A percentile compares a stretch with the other conserved stretches of the same genome.
Evolutionary conservation across 306 rosid genomes (phyloP).

Genomic region (Astragalus glycyphyllos): DNA sequence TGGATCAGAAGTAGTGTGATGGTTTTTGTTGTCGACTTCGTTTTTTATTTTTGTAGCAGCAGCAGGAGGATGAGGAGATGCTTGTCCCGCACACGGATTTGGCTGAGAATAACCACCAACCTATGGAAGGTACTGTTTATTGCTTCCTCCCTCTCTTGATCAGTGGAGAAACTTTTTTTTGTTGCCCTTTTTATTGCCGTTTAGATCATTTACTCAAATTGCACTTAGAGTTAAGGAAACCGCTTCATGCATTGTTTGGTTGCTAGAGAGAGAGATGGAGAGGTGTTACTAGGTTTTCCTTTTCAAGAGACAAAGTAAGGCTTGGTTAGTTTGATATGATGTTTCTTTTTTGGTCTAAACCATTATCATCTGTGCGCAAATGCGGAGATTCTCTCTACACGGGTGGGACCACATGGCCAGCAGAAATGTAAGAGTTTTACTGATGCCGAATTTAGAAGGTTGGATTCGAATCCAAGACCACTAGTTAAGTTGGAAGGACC

Average conservation of each 20-base stretch:
- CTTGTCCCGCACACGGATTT: conserved; percentile 83
- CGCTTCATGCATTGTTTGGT: conserved; percentile 42
- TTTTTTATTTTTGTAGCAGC: conserved; percentile 63
- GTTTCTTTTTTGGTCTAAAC: not conserved
- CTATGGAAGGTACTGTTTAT: conserved; percentile 74
- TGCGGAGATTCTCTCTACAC: too few species aligned
- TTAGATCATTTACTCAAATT: conserved; percentile 36
- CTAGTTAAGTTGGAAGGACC: too few species aligned
- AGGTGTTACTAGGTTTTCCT: conserved; percentile 29
- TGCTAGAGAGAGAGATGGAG: not conserved
- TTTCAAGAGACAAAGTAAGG: not conserved
- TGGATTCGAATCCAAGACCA: too few species aligned
- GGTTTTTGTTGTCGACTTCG: conserved; percentile 35
- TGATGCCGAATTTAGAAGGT: too few species aligned
- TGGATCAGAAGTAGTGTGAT: conserved; percentile 54
- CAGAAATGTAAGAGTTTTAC: too few species aligned
- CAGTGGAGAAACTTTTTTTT: conserved; percentile 35
- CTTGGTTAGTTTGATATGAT: not conserved
- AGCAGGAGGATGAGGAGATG: conserved; percentile 95
- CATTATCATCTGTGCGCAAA: not conserved
- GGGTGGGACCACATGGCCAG: too few species aligned
- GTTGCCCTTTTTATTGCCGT: conserved; percentile 23
- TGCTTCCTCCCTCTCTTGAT: conserved; percentile 43
- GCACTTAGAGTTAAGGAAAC: conserved; percentile 18
- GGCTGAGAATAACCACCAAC: conserved; percentile 80